These are phyloP conservation scores for Fraxinus xanthoxyloides DNA, from an alignment of 305 asterid genomes.

Conservation along the genomic window DNA sequence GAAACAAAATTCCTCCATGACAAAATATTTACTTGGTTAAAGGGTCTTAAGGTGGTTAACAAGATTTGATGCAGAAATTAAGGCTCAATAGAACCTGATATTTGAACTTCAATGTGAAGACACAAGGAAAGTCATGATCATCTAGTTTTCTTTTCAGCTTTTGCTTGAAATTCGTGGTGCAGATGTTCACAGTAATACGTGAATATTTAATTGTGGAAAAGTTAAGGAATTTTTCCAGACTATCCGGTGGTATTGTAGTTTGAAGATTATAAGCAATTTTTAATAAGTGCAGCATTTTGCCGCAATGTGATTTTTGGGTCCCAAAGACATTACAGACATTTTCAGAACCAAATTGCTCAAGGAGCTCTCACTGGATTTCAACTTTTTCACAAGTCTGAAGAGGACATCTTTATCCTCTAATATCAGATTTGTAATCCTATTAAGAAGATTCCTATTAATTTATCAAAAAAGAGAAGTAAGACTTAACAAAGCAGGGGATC, in stretches of 20 bases:
- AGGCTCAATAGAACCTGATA: background rate
- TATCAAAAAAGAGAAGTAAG: constrained; percentile 8
- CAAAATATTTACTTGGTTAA: background rate
- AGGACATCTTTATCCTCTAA: background rate
- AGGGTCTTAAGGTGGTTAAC: background rate
- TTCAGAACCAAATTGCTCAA: background rate
- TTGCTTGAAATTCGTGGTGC: background rate
- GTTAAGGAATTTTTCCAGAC: background rate
- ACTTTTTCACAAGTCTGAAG: background rate
- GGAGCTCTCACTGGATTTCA: background rate
- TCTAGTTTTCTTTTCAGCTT: background rate
- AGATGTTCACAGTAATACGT: background rate
- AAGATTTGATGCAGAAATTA: background rate
- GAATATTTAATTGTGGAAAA: background rate
- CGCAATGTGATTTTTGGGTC: background rate
- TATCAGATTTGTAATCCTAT: background rate
- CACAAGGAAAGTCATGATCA: background rate
- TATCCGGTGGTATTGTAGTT: background rate
- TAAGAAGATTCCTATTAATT: background rate
- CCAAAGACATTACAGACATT: background rate
- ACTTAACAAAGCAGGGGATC: constrained; percentile 16
- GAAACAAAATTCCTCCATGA: background rate
- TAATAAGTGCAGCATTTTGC: background rate
- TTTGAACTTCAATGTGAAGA: background rate
- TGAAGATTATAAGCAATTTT: background rate